Conservation (phyloP, 352 stramenopile species). For the Pythium oligandrum region DNA sequence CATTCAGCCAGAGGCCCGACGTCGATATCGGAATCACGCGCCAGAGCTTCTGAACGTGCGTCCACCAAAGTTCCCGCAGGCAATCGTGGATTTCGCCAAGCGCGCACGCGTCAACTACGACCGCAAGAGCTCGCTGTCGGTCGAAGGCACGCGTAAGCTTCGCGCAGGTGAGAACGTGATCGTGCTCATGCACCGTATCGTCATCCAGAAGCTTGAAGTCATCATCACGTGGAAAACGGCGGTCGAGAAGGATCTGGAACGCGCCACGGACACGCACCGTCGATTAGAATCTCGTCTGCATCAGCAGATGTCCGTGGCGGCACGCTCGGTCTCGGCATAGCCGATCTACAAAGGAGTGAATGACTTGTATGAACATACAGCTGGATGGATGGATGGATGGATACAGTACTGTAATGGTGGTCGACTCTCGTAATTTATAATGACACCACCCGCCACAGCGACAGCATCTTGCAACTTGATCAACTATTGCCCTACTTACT, state of each 20-base stretch:
- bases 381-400: not conserved
- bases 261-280: constrained; percentile 40
- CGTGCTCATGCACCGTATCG: constrained; percentile 70
- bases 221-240: constrained; percentile 55
- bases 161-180: constrained; percentile 63
- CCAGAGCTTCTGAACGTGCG: constrained; percentile 36
- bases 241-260: constrained; percentile 50
- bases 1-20: constrained; percentile 65
- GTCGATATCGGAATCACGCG: constrained; percentile 58
- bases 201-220: constrained; percentile 68
- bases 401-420: not conserved
- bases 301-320: constrained; percentile 53
- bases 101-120: constrained; percentile 58
- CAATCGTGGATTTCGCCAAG: constrained; percentile 59
- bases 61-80: constrained; percentile 60
- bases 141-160: constrained; percentile 59
- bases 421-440: not conserved
- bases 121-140: constrained; percentile 41
- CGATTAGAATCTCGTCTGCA: constrained; percentile 55
- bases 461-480: not conserved
- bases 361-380: not conserved
- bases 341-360: not conserved
- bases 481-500: constrained; percentile 14
- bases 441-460: no score
- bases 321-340: constrained; percentile 39